Conservation (phyloP, 2,329 filamentous ascomycete genomes). For the Sporothrix pallida region DNA sequence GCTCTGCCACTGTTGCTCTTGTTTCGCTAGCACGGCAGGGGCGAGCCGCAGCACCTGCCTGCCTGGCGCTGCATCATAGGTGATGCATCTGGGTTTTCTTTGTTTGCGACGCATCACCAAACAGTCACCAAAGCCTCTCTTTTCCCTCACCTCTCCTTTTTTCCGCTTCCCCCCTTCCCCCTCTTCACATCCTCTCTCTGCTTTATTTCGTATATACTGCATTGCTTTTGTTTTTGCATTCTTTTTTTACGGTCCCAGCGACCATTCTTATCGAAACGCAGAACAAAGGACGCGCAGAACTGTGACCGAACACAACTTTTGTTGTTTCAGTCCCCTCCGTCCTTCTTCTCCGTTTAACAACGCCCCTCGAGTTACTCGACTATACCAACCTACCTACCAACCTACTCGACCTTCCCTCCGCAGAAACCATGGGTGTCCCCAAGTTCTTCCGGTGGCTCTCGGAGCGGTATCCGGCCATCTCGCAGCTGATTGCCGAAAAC, state of each 20-base stretch:
- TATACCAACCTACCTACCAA: background rate
- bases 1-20: conserved; percentile 25
- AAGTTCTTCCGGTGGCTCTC: conserved; percentile 99
- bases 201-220: background rate
- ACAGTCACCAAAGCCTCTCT: conserved; percentile 4
- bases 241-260: background rate
- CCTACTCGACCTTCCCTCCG: background rate
- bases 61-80: conserved; percentile 30
- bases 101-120: conserved; percentile 26
- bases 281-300: conserved; percentile 12
- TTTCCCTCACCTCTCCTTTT: background rate
- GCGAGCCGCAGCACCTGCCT: conserved; percentile 27
- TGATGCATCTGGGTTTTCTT: conserved; percentile 21
- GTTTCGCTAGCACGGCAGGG: background rate
- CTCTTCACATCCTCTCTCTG: conserved; percentile 8
- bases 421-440: conserved; percentile 58
- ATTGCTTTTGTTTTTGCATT: conserved; percentile 13
- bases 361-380: background rate
- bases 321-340: conserved; percentile 23
- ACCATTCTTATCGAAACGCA: conserved; percentile 6
- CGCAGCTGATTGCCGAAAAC: conserved; percentile 97
- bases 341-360: conserved; percentile 5
- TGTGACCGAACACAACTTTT: background rate
- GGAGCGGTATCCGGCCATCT: conserved; percentile 97
- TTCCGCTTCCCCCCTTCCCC: background rate